Conservation (phyloP, 2,329 filamentous ascomycete species). For the Microdochium trichocladiopsis region DNA sequence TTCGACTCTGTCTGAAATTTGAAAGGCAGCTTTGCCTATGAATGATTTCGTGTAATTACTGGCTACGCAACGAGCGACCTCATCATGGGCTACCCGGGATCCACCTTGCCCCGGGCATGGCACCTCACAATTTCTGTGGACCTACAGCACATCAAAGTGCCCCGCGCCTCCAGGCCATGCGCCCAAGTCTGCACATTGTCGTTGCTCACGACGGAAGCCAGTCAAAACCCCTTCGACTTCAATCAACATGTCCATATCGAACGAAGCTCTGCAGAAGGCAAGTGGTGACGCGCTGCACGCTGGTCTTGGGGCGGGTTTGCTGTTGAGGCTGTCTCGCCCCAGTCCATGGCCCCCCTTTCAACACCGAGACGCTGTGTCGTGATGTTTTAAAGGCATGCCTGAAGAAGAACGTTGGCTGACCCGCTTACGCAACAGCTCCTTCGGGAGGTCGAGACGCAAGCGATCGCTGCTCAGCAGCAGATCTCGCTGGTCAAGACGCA, state of each 20-base stretch:
- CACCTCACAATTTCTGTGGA: background rate
- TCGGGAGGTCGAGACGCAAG: conserved; percentile 89
- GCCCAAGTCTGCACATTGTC: background rate
- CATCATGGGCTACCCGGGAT: too few relatives aligned
- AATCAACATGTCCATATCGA: conserved; percentile 57
- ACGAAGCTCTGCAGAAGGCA: conserved; percentile 91
- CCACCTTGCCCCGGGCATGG: too few relatives aligned
- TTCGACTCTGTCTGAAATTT: too few relatives aligned
- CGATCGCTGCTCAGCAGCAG: conserved; percentile 83
- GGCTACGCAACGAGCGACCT: too few relatives aligned
- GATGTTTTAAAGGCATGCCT: background rate
- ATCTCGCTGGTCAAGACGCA: conserved; percentile 80
- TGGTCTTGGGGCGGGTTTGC: too few relatives aligned
- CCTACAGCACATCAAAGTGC: background rate
- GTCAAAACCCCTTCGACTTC: background rate
- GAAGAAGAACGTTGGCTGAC: background rate
- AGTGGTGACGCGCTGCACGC: conserved; percentile 9
- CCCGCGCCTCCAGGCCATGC: background rate
- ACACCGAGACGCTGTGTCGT: background rate
- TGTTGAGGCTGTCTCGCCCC: too few relatives aligned
- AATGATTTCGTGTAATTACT: too few relatives aligned
- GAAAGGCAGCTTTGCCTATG: too few relatives aligned
- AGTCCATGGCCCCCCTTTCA: background rate
- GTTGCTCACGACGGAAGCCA: background rate
- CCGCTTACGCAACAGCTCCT: conserved; percentile 54